Conservation (phyloP, 1,139 yeast genomes). For the Ogataea hybrid region DNA sequence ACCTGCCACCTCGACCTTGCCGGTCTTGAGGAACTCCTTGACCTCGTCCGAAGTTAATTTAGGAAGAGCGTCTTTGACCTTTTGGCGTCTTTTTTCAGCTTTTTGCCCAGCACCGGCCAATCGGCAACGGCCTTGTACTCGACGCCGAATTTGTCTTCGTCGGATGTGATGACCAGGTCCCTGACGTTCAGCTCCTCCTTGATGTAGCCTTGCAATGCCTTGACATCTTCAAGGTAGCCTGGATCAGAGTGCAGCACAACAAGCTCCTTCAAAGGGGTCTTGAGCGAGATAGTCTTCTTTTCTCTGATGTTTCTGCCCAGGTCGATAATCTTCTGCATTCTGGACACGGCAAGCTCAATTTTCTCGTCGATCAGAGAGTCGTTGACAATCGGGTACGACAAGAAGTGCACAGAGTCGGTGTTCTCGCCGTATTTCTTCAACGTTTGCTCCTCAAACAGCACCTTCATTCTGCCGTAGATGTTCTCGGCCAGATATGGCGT, state of each 20-base stretch:
- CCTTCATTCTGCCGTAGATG: constrained; percentile 74
- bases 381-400: constrained; percentile 84
- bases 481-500: constrained; percentile 94
- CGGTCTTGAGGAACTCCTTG: constrained; percentile 67
- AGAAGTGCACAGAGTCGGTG: constrained; percentile 86
- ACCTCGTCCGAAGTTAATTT: constrained; percentile 77
- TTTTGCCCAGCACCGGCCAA: constrained; percentile 98
- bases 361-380: constrained; percentile 74
- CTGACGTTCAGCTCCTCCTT: constrained; percentile 91
- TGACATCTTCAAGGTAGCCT: constrained; percentile 73
- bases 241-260: constrained; percentile 82
- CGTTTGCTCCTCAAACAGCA: constrained; percentile 54
- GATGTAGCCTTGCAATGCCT: constrained; percentile 74
- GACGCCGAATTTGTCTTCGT: constrained; percentile 89
- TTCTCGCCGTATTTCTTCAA: constrained; percentile 53
- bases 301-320: constrained; percentile 96
- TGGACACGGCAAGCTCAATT: constrained; percentile 79
- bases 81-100: constrained; percentile 91
- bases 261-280: constrained; percentile 89
- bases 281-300: constrained; percentile 87
- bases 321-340: constrained; percentile 98
- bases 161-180: constrained; percentile 81
- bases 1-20: constrained; percentile 83
- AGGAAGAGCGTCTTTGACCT: constrained; percentile 93
- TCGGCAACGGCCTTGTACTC: constrained; percentile 94